A percentile compares a stretch with the other conserved stretches of the same genome.
Evolutionary conservation across 2,329 filamentous ascomycete species (phyloP).

Genomic region (Pseudogymnoascus sp.): DNA sequence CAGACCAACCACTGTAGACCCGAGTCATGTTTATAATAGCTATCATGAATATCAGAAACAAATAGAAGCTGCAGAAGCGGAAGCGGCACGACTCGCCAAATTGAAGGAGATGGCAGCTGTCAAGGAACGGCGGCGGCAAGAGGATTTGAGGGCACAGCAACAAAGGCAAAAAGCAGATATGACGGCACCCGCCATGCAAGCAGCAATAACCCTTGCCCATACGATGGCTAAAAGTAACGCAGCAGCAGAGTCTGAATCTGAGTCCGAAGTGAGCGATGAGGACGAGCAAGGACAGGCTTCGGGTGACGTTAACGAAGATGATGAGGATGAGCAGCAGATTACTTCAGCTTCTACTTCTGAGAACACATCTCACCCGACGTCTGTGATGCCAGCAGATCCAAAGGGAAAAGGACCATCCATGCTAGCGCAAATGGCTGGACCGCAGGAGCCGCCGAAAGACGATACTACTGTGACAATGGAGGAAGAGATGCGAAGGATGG

Average conservation of each 20-base stretch:
- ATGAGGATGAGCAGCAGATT: background rate
- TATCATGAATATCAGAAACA: slow-evolving; percentile 15
- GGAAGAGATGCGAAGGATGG: slow-evolving; percentile 13
- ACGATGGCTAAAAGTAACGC: background rate
- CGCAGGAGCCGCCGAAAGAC: background rate
- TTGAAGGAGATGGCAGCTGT: background rate
- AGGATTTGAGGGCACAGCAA: background rate
- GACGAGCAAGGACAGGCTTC: background rate
- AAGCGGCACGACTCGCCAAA: background rate
- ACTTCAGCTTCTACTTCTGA: background rate
- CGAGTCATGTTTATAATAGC: slow-evolving; percentile 13
- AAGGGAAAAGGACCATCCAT: background rate
- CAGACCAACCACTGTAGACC: slow-evolving; percentile 12
- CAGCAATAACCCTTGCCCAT: background rate
- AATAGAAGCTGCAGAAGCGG: slow-evolving; percentile 2
- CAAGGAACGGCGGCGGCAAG: background rate
- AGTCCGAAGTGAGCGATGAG: background rate
- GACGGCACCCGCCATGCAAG: background rate
- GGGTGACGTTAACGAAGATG: background rate
- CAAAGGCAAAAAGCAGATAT: background rate
- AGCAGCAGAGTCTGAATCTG: background rate
- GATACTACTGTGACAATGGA: slow-evolving; percentile 5
- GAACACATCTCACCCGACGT: background rate
- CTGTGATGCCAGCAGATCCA: background rate
- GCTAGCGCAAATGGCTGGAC: background rate